These are phyloP conservation scores for Suhomyces kilbournensis DNA, from an alignment of 805 yeast genomes.

Conservation along the genomic window DNA sequence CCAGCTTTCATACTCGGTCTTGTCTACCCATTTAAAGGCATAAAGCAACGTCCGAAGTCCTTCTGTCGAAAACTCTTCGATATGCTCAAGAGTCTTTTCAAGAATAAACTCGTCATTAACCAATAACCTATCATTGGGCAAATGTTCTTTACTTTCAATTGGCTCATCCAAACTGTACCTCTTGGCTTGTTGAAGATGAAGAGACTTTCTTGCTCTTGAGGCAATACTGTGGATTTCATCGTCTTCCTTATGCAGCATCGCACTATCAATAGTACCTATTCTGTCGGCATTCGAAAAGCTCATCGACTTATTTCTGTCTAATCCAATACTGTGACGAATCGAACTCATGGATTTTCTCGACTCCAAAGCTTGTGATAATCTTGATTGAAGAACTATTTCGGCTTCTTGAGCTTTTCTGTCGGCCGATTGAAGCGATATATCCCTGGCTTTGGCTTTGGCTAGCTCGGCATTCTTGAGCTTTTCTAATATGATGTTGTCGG, in stretches of 20 bases:
- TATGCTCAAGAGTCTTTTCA: slow-evolving; percentile 82
- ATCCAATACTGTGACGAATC: slow-evolving; percentile 24
- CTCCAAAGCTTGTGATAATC: slow-evolving; percentile 35
- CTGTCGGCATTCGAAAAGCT: slow-evolving; percentile 14
- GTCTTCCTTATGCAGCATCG: slow-evolving; percentile 43
- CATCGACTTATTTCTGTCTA: neutral
- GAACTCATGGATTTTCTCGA: slow-evolving; percentile 31
- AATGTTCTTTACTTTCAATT: neutral
- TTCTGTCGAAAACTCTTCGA: slow-evolving; percentile 92
- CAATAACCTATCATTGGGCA: slow-evolving; percentile 53
- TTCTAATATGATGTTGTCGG: slow-evolving; percentile 86
- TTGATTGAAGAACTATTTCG: slow-evolving; percentile 60
- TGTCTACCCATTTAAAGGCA: slow-evolving; percentile 69
- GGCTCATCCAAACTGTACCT: slow-evolving; percentile 42
- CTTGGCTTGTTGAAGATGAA: slow-evolving; percentile 57
- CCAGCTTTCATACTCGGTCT: slow-evolving; percentile 64
- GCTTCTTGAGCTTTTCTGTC: slow-evolving; percentile 78
- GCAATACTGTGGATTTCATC: slow-evolving; percentile 55
- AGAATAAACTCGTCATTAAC: slow-evolving; percentile 72
- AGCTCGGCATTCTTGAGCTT: slow-evolving; percentile 55
- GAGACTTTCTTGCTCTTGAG: slow-evolving; percentile 50
- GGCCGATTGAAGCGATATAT: slow-evolving; percentile 54
- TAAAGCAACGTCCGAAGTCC: slow-evolving; percentile 90
- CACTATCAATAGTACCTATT: slow-evolving; percentile 48
- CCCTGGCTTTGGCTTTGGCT: slow-evolving; percentile 64